Evolutionary conservation across 257 asterid species (phyloP).

Genomic region (Fraxinus excelsior): DNA sequence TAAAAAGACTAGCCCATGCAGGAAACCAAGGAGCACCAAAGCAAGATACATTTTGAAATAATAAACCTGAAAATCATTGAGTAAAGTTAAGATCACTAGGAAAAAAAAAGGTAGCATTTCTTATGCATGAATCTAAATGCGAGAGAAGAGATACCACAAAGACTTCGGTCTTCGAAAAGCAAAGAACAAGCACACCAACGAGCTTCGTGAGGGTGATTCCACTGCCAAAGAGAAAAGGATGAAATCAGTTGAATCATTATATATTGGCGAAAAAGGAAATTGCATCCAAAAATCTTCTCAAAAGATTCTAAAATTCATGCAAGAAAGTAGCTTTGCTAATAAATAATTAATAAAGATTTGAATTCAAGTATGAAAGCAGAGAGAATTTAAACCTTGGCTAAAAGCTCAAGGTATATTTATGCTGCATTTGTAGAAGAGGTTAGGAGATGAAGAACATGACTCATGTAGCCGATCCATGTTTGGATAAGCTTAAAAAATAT

Average conservation of each 20-base stretch:
- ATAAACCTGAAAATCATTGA: constrained; percentile 63
- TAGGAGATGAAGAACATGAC: too few species aligned
- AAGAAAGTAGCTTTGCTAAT: too few species aligned
- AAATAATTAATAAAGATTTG: too few species aligned
- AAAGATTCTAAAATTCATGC: too few species aligned
- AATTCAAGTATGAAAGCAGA: too few species aligned
- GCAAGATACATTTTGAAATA: constrained; percentile 93
- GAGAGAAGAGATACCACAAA: constrained; percentile 67
- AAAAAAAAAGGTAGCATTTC: constrained; percentile 1
- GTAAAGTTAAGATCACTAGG: constrained; percentile 11
- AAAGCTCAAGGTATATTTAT: too few species aligned
- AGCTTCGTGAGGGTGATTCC: constrained; percentile 98
- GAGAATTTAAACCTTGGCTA: too few species aligned
- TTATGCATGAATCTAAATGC: background rate
- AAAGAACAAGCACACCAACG: constrained; percentile 91
- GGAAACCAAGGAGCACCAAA: constrained; percentile 88
- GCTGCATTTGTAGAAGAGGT: too few species aligned
- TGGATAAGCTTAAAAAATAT: too few species aligned
- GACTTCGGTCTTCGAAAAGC: constrained; percentile 89
- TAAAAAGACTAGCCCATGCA: constrained; percentile 82
- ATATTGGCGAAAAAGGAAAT: background rate
- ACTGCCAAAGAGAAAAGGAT: constrained; percentile 44
- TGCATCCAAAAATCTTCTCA: background rate
- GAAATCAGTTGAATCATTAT: background rate
- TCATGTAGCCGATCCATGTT: too few species aligned